Conservation (phyloP, 495 filamentous ascomycete genomes). For the Peziza echinospora region DNA sequence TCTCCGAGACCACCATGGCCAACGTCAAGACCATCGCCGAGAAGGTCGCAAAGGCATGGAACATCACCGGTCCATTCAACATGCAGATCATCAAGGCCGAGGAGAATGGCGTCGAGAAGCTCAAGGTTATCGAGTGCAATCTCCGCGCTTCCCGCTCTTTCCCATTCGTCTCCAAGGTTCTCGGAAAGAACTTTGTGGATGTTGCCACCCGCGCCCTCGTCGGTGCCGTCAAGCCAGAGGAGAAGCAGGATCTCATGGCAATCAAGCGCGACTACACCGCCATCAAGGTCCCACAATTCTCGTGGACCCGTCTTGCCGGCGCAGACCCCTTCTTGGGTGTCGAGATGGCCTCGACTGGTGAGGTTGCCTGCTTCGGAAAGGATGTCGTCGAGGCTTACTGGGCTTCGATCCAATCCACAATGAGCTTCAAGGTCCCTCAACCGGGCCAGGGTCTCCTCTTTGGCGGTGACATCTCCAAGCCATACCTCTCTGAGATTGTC, state of each 20-base stretch:
- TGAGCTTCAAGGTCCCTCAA: constrained; percentile 95
- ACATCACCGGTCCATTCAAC: constrained; percentile 93
- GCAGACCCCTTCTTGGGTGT: constrained; percentile 95
- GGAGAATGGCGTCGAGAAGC: constrained; percentile 46
- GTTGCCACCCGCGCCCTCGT: constrained; percentile 85
- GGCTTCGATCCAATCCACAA: constrained; percentile 84
- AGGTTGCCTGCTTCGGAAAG: constrained; percentile 97
- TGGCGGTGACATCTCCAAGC: constrained; percentile 52
- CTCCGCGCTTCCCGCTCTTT: constrained; percentile 93
- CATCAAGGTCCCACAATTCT: constrained; percentile 96
- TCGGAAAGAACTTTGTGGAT: constrained; percentile 94
- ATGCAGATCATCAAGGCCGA: constrained; percentile 98
- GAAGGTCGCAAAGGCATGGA: constrained; percentile 94
- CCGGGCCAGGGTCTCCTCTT: constrained; percentile 86
- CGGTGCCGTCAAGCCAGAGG: constrained; percentile 62
- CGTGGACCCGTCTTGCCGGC: constrained; percentile 94
- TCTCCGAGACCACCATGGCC: constrained; percentile 52
- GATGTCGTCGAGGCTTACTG: constrained; percentile 93
- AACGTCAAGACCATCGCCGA: constrained; percentile 84
- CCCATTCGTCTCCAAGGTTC: constrained; percentile 91
- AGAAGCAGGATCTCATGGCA: constrained; percentile 53
- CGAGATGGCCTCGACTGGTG: constrained; percentile 91
- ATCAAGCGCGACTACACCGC: constrained; percentile 76
- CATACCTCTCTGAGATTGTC: constrained; percentile 51
- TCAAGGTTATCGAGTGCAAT: constrained; percentile 98